Evolutionary conservation across 106 monocot species (phyloP).

Genomic region (Iris macrosiphon): DNA sequence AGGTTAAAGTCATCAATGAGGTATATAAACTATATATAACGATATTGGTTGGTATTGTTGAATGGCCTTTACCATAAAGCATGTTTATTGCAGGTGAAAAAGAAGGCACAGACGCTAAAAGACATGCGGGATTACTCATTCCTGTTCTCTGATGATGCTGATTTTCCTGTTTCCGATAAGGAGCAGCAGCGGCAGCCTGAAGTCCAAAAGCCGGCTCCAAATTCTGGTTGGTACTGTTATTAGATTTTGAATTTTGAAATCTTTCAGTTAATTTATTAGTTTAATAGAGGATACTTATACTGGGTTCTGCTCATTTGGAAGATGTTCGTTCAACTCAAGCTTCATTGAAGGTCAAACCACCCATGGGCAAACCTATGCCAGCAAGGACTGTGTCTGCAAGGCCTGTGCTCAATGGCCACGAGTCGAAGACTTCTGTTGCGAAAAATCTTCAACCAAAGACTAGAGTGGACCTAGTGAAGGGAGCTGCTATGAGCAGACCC

Average conservation of each 20-base stretch:
- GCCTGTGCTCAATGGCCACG: conserved; percentile 10
- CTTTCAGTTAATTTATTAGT: conserved; percentile 20
- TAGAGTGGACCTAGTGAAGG: conserved; percentile 20
- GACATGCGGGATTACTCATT: conserved; percentile 89
- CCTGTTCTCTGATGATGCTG: conserved; percentile 84
- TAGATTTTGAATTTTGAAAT: neutral
- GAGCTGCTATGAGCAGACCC: conserved; percentile 14
- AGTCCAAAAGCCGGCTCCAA: conserved; percentile 18
- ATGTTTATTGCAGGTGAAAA: conserved; percentile 43
- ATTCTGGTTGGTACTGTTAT: conserved; percentile 32
- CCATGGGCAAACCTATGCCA: conserved; percentile 18
- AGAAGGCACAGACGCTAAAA: conserved; percentile 73
- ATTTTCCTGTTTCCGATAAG: conserved; percentile 37
- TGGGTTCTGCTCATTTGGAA: conserved; percentile 53
- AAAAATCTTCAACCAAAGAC: conserved; percentile 14
- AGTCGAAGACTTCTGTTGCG: conserved; percentile 15
- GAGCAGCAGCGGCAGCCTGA: conserved; percentile 20
- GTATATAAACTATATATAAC: conserved; percentile 13
- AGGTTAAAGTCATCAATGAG: conserved; percentile 50
- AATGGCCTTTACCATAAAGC: too few relatives aligned
- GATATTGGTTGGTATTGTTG: neutral
- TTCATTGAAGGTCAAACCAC: conserved; percentile 21
- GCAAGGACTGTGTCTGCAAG: too few relatives aligned
- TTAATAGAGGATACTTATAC: conserved; percentile 52
- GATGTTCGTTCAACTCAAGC: conserved; percentile 36